phyloP scores from a whole-genome alignment of 768 basidiomycete species.

The Tylopilus intermedius region DNA sequence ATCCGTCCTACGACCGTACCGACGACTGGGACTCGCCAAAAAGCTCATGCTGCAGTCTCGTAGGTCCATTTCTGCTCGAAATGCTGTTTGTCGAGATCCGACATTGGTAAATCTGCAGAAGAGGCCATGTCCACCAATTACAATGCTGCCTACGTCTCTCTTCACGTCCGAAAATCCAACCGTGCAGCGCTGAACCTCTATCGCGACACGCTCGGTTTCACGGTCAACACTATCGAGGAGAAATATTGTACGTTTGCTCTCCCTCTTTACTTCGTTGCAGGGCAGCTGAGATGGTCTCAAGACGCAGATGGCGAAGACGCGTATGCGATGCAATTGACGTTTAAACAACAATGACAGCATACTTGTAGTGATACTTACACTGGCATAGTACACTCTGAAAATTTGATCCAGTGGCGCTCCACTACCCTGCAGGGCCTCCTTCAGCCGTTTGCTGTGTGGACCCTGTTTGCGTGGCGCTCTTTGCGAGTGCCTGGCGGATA shows the following conservation, averaged over 20 bases:
- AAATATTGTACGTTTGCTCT: conserved; percentile 73
- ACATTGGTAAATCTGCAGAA: conserved; percentile 43
- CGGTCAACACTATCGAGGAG: conserved; percentile 79
- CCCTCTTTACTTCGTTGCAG: neutral
- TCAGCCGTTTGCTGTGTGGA: neutral
- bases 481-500: conserved; percentile 53
- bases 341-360: conserved; percentile 33
- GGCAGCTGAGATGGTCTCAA: conserved; percentile 29
- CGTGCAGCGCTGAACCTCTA: conserved; percentile 86
- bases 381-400: neutral
- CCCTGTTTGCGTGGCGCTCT: neutral
- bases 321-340: conserved; percentile 77
- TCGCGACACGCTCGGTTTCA: conserved; percentile 84
- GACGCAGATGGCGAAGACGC: conserved; percentile 96
- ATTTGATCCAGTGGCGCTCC: conserved; percentile 4
- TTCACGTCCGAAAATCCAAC: conserved; percentile 95
- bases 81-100: neutral
- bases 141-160: conserved; percentile 74
- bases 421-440: neutral
- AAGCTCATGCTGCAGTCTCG: conserved; percentile 92
- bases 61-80: conserved; percentile 37
- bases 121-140: conserved; percentile 90
- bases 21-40: conserved; percentile 89
- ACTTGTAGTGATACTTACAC: neutral
- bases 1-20: conserved; percentile 84